Base-by-base conservation (phyloP, 2,329 filamentous ascomycete species). In the Arthrobotrys conoides region DNA sequence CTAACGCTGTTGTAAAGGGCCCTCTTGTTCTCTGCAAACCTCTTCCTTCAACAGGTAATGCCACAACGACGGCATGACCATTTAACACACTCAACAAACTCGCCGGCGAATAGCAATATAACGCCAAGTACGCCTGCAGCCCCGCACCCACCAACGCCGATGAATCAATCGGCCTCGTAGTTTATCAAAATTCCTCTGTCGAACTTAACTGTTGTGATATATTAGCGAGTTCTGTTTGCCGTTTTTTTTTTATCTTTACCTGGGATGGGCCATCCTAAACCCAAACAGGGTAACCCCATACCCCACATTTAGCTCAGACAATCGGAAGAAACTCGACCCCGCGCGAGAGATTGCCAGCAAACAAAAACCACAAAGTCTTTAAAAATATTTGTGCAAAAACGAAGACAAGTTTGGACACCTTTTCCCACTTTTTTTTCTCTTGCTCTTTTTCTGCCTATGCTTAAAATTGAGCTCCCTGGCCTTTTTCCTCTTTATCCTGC, bases 401-500 rank as follows among this genome's bases (percentile, higher is more conserved):
- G 51, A 79, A 51, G 64, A 75, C 48, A 80, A 85, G 41, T 36
- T 80, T 63, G 76, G 67, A 61, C 6, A 27, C 53, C 16, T 6
- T 46, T 46, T 44, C 46, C 5, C 2, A 20, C n/a, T n/a, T 68
- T 61, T 66, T 36, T 36, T 1, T 44, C 16, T 16, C 20, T 61
- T 27, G n/a, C n/a, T 65, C 49, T 44, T 36, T 33, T 51, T n/a
- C n/a, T 46, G 79, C 51, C 30, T 78, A 77, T 77, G 6, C 51
- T 27, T 55, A 33, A 61, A 61, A 41, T 44, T 24, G 57, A 44
- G 57, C 44, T 44, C 70, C 71, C 55, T 46, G 65, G 70, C 66
- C 64, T 51, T 66, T 55, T 71, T 63, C 70, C 48, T 20, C 18
- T 65, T 57, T 65, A 46, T 16, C 55, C 48, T 68, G 71, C 57